Percentiles rank a stretch among this genome's conserved stretches.
Conservation (phyloP, 129 eudicot genomes). For the Heracleum sosnowskyi region DNA sequence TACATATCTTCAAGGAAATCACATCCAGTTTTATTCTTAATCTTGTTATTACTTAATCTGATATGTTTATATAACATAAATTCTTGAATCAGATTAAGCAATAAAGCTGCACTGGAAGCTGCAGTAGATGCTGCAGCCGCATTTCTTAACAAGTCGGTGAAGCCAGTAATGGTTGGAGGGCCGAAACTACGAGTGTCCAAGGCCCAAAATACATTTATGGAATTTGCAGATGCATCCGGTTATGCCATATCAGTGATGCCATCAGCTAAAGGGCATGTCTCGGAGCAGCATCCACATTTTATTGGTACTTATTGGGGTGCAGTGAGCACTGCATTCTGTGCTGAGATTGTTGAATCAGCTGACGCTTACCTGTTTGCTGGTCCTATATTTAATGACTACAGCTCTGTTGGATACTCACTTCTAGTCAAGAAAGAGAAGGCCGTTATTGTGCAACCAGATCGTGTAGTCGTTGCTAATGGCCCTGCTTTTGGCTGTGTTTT, state of each 20-base stretch:
- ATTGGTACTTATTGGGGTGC: slow-evolving; percentile 54
- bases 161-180: slow-evolving; percentile 28
- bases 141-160: slow-evolving; percentile 26
- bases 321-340: slow-evolving; percentile 44
- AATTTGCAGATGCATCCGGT: slow-evolving; percentile 35
- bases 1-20: too few relatives aligned
- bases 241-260: slow-evolving; percentile 32
- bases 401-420: slow-evolving; percentile 31
- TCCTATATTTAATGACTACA: slow-evolving; percentile 28
- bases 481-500: slow-evolving; percentile 27
- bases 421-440: slow-evolving; percentile 27
- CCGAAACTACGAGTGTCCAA: slow-evolving; percentile 32
- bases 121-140: slow-evolving; percentile 24
- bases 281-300: slow-evolving; percentile 42
- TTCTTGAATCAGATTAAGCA: slow-evolving; percentile 17
- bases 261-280: slow-evolving; percentile 31
- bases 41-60: neutral
- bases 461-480: slow-evolving; percentile 19
- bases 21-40: neutral
- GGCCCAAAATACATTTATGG: slow-evolving; percentile 28
- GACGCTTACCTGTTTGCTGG: slow-evolving; percentile 27
- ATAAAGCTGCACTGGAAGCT: slow-evolving; percentile 21
- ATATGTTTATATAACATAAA: neutral
- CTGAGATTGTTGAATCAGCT: slow-evolving; percentile 38
- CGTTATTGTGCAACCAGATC: slow-evolving; percentile 24